phyloP scores from a whole-genome alignment of 78 protist species.

The Isochrysis galbana region DNA sequence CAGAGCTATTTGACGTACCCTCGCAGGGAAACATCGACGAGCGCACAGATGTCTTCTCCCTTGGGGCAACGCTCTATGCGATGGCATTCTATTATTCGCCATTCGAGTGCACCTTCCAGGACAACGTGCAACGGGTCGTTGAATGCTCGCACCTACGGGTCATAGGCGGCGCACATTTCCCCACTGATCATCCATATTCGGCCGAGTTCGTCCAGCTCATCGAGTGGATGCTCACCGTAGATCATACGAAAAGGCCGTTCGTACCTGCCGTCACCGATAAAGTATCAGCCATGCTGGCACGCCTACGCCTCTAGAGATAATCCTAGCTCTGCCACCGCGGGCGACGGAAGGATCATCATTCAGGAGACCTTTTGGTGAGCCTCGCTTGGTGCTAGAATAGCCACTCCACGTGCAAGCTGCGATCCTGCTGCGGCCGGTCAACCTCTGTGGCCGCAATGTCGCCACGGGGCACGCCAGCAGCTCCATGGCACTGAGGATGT shows the following conservation, averaged over 20 bases:
- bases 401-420: too few relatives aligned
- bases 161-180: not conserved
- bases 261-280: not conserved
- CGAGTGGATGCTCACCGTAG: not conserved
- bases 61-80: constrained; percentile 21
- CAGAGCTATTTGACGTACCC: constrained; percentile 14
- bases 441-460: too few relatives aligned
- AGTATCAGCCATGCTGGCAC: not conserved
- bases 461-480: too few relatives aligned
- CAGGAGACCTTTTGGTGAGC: too few relatives aligned
- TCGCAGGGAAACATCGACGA: not conserved
- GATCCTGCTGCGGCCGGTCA: too few relatives aligned
- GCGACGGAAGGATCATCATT: too few relatives aligned
- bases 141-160: constrained; percentile 3
- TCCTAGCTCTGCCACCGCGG: too few relatives aligned
- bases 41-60: constrained; percentile 26
- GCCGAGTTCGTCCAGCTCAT: not conserved
- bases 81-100: constrained; percentile 14
- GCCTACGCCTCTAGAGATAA: too few relatives aligned
- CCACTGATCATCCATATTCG: not conserved
- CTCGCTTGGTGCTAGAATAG: too few relatives aligned
- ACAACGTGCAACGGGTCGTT: not conserved
- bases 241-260: not conserved
- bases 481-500: too few relatives aligned
- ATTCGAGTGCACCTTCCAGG: constrained; percentile 21